Base-by-base conservation (phyloP, 148 eudicot species). In the Cornus suecica region DNA sequence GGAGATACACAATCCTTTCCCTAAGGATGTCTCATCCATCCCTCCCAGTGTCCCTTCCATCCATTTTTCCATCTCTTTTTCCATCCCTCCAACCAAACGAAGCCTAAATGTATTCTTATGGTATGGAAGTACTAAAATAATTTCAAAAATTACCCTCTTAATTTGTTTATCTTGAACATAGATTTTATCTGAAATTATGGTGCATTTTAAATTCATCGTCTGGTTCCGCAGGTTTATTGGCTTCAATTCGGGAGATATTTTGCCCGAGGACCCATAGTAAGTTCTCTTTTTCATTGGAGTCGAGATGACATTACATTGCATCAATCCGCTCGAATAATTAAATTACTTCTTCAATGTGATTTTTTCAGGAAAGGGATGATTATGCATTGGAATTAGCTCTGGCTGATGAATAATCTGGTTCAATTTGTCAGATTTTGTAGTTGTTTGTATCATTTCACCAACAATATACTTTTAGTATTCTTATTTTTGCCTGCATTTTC, bases 241-340 rank as follows among this genome's bases (percentile, higher is more conserved):
- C 99, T 95, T 76, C 97, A 95, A 63, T 95, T 95, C 79, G 99
- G 99, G 73, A 87, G 97, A 90, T 95, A 95, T 82, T 95, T 92
- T 80, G 97, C 99, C 23, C 92, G 97, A 72, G 99, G 97, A 61
- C 99, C 97, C 66, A 83, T 92, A 75, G 99, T 95, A 92, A 92
- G 99, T 86, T 72, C 68, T 80, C 65, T 42, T 37, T 78, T n/a
- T n/a, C n/a, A 2, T 18, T 18, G 24, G 23, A 26, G 3, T 32
- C 18, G 10, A 42, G 41, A 37, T 6, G 9, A 37, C 42, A 6
- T 37, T 1, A 6, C 42, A 37, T 10, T 34, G 14, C 42, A 3
- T 65, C 52, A 51, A 22, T 23, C 42, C 31, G 73, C 34, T 45
- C 26, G n/a, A 42, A 48, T 8, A 20, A 18, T n/a, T 70, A 29